Evolutionary conservation across 179 eudicot species (phyloP).

Genomic region (Amaranthus tricolor): DNA sequence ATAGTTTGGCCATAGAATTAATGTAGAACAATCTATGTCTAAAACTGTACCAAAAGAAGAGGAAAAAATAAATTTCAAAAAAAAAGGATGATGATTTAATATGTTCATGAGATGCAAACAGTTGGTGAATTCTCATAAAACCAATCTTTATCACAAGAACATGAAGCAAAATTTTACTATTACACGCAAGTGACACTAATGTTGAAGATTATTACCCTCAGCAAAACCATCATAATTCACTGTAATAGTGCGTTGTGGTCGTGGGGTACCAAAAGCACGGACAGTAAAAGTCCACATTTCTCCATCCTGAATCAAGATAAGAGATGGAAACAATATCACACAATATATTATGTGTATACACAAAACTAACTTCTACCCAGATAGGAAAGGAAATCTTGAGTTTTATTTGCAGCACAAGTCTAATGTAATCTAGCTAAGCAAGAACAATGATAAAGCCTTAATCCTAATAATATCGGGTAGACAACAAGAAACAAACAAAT

Average conservation of each 20-base stretch:
- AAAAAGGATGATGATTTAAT: neutral
- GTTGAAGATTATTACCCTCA: slow-evolving; percentile 50
- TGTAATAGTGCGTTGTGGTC: slow-evolving; percentile 66
- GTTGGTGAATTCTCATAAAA: neutral
- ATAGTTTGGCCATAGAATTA: neutral
- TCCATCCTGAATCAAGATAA: slow-evolving; percentile 63
- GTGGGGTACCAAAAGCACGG: slow-evolving; percentile 62
- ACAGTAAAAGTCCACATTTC: slow-evolving; percentile 90
- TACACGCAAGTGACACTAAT: neutral
- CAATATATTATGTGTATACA: neutral
- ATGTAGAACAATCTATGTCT: neutral
- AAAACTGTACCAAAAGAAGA: neutral
- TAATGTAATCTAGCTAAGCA: too few relatives aligned
- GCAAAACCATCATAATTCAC: slow-evolving; percentile 93
- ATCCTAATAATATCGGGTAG: too few relatives aligned
- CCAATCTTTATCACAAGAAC: neutral
- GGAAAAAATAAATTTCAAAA: neutral
- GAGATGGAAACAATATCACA: slow-evolving; percentile 6
- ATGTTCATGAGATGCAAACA: slow-evolving; percentile 1
- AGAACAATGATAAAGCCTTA: too few relatives aligned
- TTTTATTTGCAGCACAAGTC: too few relatives aligned
- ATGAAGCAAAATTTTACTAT: neutral
- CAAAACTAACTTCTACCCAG: neutral
- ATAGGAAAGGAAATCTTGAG: too few relatives aligned
- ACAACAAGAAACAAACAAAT: too few relatives aligned